Evolutionary conservation across 495 filamentous ascomycete species (phyloP).

Genomic region (Annulohypoxylon moriforme): DNA sequence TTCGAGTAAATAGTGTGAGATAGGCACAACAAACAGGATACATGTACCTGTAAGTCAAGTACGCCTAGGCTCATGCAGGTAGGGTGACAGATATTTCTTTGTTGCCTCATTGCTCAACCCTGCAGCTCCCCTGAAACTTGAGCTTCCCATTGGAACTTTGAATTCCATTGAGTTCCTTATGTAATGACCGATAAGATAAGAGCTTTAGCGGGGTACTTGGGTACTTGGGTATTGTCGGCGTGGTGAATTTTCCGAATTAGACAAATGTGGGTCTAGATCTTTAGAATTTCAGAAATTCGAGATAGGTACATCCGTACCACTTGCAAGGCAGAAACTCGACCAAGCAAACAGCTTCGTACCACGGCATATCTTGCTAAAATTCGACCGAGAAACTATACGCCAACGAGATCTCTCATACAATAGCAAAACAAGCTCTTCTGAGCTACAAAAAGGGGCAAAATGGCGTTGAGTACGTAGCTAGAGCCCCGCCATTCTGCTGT

Average conservation of each 20-base stretch:
- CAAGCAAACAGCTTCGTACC: slow-evolving; percentile 27
- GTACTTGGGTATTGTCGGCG: slow-evolving; percentile 25
- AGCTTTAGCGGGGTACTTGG: slow-evolving; percentile 12
- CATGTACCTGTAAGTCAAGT: not conserved
- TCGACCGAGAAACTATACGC: not conserved
- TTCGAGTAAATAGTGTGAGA: not conserved
- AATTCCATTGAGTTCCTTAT: not conserved
- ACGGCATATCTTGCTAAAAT: slow-evolving; percentile 1
- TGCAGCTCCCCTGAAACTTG: not conserved
- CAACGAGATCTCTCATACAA: not conserved
- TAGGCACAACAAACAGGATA: not conserved
- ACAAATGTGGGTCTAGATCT: slow-evolving; percentile 28
- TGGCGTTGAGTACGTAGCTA: slow-evolving; percentile 58
- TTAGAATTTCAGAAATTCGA: slow-evolving; percentile 43
- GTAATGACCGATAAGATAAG: slow-evolving; percentile 21
- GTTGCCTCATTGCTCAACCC: not conserved
- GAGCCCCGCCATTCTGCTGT: slow-evolving; percentile 39
- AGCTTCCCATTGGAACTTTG: not conserved
- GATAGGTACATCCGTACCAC: slow-evolving; percentile 8
- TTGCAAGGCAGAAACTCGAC: slow-evolving; percentile 27
- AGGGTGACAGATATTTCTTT: not conserved
- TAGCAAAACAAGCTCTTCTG: slow-evolving; percentile 37
- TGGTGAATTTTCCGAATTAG: slow-evolving; percentile 37
- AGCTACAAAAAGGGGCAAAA: slow-evolving; percentile 50
- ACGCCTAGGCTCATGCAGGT: not conserved